Evolutionary conservation across 306 rosid genomes (phyloP).

Genomic region (Styphnolobium japonicum): DNA sequence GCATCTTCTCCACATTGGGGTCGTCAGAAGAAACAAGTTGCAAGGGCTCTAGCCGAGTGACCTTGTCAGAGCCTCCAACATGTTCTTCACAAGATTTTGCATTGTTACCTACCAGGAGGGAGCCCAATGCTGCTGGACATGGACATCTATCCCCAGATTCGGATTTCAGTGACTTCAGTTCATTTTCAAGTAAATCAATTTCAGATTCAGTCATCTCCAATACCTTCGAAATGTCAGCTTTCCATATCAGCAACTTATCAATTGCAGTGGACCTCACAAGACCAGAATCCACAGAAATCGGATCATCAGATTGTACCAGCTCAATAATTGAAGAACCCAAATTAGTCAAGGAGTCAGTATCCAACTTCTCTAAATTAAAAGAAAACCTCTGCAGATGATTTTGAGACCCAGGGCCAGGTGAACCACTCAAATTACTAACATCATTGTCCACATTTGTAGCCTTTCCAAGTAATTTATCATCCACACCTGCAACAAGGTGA

Average conservation of each 20-base stretch:
- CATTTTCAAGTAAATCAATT: slow-evolving; percentile 85
- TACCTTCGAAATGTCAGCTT: slow-evolving; percentile 81
- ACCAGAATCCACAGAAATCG: slow-evolving; percentile 49
- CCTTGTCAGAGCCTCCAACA: slow-evolving; percentile 37
- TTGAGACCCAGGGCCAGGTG: slow-evolving; percentile 49
- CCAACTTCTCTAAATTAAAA: slow-evolving; percentile 72
- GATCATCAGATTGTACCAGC: slow-evolving; percentile 68
- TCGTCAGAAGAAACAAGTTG: slow-evolving; percentile 47
- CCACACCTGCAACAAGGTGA: slow-evolving; percentile 57
- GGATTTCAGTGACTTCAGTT: slow-evolving; percentile 62
- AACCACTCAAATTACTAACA: slow-evolving; percentile 48
- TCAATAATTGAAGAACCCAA: slow-evolving; percentile 59
- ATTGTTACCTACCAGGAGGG: slow-evolving; percentile 35
- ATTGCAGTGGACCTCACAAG: slow-evolving; percentile 55
- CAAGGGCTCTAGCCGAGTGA: slow-evolving; percentile 49
- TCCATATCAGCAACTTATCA: slow-evolving; percentile 73
- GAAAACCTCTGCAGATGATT: slow-evolving; percentile 47
- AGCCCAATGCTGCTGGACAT: slow-evolving; percentile 52
- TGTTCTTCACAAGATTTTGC: slow-evolving; percentile 39
- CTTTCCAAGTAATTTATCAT: slow-evolving; percentile 70
- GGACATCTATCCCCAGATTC: slow-evolving; percentile 36
- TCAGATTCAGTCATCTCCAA: slow-evolving; percentile 88
- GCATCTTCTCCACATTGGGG: slow-evolving; percentile 41
- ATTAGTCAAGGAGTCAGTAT: slow-evolving; percentile 46
- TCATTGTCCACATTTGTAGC: slow-evolving; percentile 49